A percentile compares a stretch with the other conserved stretches of the same genome.
Conservation (phyloP, 2,329 filamentous ascomycete genomes). For the Colletotrichum coccodes region DNA sequence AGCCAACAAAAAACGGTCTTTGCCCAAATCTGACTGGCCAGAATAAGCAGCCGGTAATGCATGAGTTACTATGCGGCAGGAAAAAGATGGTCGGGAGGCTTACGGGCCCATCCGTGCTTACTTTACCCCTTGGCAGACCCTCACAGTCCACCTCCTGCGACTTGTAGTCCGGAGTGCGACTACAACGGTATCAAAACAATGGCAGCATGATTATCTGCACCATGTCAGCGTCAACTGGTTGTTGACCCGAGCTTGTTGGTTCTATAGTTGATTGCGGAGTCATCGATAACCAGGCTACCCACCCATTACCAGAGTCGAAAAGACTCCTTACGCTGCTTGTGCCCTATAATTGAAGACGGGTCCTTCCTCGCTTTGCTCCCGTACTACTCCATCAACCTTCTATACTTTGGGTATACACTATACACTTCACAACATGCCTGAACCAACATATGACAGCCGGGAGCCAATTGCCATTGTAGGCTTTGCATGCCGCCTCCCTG, state of each 20-base stretch:
- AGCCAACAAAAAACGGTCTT: too few relatives aligned
- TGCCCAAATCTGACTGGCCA: too few relatives aligned
- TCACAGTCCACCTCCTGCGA: too few relatives aligned
- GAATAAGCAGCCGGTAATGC: too few relatives aligned
- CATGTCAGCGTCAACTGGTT: neutral
- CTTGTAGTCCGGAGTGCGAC: too few relatives aligned
- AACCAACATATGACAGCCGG: conserved; percentile 3
- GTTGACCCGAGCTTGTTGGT: neutral
- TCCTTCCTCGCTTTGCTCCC: neutral
- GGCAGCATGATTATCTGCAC: neutral
- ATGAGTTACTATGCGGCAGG: too few relatives aligned
- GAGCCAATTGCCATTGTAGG: conserved; percentile 53
- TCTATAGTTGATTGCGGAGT: neutral
- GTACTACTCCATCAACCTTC: neutral
- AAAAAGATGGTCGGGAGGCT: too few relatives aligned
- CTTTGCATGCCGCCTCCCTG: conserved; percentile 53
- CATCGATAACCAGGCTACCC: neutral
- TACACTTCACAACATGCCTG: neutral
- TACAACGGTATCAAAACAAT: too few relatives aligned
- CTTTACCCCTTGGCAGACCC: too few relatives aligned
- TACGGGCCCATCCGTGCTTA: too few relatives aligned
- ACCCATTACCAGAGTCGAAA: neutral
- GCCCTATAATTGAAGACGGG: neutral
- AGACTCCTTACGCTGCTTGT: neutral
- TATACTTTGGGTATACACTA: neutral